These are phyloP conservation scores for Prunella vulgaris DNA, from an alignment of 257 asterid genomes.

Conservation along the genomic window DNA sequence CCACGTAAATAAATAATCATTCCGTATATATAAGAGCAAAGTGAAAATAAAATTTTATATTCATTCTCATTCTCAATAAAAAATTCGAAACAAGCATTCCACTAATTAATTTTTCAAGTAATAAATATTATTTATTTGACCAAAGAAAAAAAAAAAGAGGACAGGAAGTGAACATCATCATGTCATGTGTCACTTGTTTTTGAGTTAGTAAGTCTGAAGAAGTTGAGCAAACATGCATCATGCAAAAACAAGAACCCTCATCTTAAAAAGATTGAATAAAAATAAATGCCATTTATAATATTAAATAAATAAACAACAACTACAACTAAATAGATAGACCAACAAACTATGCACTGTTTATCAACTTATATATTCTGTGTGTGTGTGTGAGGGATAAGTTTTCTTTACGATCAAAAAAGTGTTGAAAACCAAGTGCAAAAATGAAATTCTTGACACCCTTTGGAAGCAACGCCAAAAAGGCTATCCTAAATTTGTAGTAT, in stretches of 20 bases:
- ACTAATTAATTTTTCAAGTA: no score
- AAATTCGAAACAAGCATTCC: no score
- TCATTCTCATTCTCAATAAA: no score
- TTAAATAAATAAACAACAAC: slow-evolving; percentile 16
- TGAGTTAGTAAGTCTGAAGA: not conserved
- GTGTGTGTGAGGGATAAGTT: not conserved
- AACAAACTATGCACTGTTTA: slow-evolving; percentile 8
- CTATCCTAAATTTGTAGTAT: not conserved
- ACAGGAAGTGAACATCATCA: not conserved
- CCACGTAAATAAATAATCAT: no score
- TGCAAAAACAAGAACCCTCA: not conserved
- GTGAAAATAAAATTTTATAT: no score
- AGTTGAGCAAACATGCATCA: not conserved
- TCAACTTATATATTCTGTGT: slow-evolving; percentile 1
- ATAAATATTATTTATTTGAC: not conserved
- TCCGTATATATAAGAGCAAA: no score
- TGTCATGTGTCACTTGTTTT: not conserved
- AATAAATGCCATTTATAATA: slow-evolving; percentile 25
- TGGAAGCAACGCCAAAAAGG: slow-evolving; percentile 30
- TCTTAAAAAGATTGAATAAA: not conserved
- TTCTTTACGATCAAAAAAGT: not conserved
- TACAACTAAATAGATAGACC: slow-evolving; percentile 28
- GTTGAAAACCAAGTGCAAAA: not conserved
- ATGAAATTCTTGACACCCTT: slow-evolving; percentile 42
- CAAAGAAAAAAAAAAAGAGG: not conserved